These are phyloP conservation scores for Ophiostoma triangulosporum DNA, from an alignment of 2,329 filamentous ascomycete species.

Conservation along the genomic window DNA sequence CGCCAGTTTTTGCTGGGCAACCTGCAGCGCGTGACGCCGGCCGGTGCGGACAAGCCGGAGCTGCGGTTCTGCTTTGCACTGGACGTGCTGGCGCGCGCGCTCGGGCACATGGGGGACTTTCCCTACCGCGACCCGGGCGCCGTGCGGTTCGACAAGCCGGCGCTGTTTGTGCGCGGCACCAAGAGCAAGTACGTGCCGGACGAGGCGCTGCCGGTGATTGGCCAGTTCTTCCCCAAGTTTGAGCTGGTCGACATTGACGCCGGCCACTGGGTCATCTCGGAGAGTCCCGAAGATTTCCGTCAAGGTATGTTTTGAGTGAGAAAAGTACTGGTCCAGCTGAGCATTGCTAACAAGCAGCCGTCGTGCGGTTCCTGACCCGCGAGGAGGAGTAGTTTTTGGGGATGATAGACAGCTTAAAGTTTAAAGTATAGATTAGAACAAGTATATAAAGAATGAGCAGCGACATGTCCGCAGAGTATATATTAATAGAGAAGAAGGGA, in stretches of 20 bases:
- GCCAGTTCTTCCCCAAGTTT: conserved; percentile 71
- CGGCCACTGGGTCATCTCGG: conserved; percentile 84
- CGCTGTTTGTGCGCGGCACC: conserved; percentile 69
- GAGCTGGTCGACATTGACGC: conserved; percentile 59
- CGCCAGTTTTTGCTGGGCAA: conserved; percentile 90
- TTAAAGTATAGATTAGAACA: too few relatives aligned
- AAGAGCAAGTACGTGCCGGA: conserved; percentile 68
- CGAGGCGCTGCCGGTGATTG: conserved; percentile 65
- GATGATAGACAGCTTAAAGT: neutral
- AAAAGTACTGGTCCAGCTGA: too few relatives aligned
- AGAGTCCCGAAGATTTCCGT: conserved; percentile 68
- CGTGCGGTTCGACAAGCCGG: conserved; percentile 58
- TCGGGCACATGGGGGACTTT: conserved; percentile 76
- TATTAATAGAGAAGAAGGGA: too few relatives aligned
- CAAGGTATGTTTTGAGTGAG: conserved; percentile 50
- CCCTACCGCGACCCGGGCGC: conserved; percentile 64
- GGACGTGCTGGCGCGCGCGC: conserved; percentile 47
- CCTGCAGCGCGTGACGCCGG: conserved; percentile 41
- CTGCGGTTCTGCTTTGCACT: conserved; percentile 73
- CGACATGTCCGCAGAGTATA: too few relatives aligned
- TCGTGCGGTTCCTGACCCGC: conserved; percentile 22
- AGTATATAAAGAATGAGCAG: too few relatives aligned
- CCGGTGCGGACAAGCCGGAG: conserved; percentile 18
- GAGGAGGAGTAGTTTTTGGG: conserved; percentile 17
- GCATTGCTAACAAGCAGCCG: conserved; percentile 16